These are phyloP conservation scores for Lentinula raphanica DNA, from an alignment of 768 basidiomycete species.

Conservation along the genomic window DNA sequence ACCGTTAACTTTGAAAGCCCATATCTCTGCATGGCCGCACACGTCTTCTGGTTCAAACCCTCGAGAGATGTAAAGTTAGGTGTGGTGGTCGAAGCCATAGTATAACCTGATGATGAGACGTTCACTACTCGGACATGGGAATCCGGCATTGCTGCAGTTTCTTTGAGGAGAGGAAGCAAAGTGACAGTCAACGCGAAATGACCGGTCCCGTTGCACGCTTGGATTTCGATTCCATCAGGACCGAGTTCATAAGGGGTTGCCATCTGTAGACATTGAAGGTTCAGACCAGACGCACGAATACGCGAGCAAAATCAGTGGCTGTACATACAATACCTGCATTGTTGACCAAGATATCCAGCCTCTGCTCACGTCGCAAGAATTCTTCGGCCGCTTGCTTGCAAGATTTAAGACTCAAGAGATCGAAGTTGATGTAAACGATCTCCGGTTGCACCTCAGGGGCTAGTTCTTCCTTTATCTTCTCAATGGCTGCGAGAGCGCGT, in stretches of 20 bases:
- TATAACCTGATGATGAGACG: conserved; percentile 1
- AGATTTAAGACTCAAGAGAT: conserved; percentile 4
- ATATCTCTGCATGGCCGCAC: conserved; percentile 4
- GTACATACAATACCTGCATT: conserved; percentile 11
- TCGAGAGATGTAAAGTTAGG: conserved; percentile 8
- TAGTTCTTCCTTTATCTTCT: not conserved
- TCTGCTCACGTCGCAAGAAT: conserved; percentile 4
- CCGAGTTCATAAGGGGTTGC: conserved; percentile 6
- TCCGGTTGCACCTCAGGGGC: not conserved
- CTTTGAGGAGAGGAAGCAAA: conserved; percentile 5
- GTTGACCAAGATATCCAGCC: conserved; percentile 11
- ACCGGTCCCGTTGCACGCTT: conserved; percentile 7
- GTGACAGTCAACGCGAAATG: conserved; percentile 7
- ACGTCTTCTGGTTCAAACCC: conserved; percentile 2
- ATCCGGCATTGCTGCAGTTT: conserved; percentile 4
- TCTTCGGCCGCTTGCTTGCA: conserved; percentile 9
- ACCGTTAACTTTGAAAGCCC: conserved; percentile 8
- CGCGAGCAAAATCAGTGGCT: not conserved
- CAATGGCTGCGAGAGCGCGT: conserved; percentile 7
- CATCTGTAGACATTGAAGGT: not conserved
- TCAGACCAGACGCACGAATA: not conserved
- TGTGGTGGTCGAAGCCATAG: not conserved
- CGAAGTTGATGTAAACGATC: conserved; percentile 7
- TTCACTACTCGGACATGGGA: conserved; percentile 9
- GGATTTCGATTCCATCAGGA: conserved; percentile 8